Evolutionary conservation across 306 rosid genomes (phyloP).

Genomic region (Lathyrus tuberosus): DNA sequence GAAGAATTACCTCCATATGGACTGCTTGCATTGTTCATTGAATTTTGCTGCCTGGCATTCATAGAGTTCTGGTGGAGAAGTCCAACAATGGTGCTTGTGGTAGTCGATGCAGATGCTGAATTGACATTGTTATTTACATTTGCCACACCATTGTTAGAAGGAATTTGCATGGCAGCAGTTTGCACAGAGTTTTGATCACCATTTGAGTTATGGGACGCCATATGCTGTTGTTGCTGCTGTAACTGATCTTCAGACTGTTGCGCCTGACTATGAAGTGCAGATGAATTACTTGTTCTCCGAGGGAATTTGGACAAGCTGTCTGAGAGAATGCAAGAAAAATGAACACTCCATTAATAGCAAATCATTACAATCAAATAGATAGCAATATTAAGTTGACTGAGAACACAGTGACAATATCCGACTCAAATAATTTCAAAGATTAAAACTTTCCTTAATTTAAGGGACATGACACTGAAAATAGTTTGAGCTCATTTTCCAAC

Average conservation of each 20-base stretch:
- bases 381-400: conserved; percentile 2
- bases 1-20: conserved; percentile 85
- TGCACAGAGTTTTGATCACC: conserved; percentile 63
- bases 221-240: conserved; percentile 57
- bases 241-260: conserved; percentile 72
- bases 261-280: conserved; percentile 66
- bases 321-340: conserved; percentile 42
- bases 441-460: background rate
- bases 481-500: conserved; percentile 8
- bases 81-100: conserved; percentile 93
- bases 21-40: conserved; percentile 77
- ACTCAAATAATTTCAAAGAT: background rate
- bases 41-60: conserved; percentile 80
- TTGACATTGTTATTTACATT: conserved; percentile 66
- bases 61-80: conserved; percentile 95
- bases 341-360: conserved; percentile 1
- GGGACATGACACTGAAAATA: conserved; percentile 1
- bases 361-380: conserved; percentile 30
- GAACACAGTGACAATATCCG: background rate
- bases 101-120: conserved; percentile 72
- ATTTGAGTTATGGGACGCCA: conserved; percentile 57
- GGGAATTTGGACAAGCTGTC: conserved; percentile 95
- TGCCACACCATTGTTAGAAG: conserved; percentile 73
- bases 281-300: conserved; percentile 69
- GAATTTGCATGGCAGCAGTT: conserved; percentile 60